These are phyloP conservation scores for Eucalyptus marginata DNA, from an alignment of 345 rosid genomes.

Conservation along the genomic window DNA sequence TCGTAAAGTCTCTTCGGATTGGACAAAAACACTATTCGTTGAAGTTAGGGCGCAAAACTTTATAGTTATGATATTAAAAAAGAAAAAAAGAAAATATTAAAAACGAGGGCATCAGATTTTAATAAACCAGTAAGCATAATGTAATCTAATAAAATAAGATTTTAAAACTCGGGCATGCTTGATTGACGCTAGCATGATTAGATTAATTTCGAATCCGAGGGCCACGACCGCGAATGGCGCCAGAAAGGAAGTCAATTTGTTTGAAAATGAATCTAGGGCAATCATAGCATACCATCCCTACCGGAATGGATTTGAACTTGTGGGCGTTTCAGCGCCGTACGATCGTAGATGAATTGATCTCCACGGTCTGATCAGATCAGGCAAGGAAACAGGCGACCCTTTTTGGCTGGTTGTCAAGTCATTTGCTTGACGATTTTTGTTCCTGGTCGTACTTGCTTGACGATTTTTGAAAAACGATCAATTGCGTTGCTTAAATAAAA, in stretches of 20 bases:
- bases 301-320: too few species aligned
- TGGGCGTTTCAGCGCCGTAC: too few species aligned
- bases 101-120: background rate
- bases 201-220: background rate
- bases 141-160: background rate
- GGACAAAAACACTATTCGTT: background rate
- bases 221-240: background rate
- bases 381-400: too few species aligned
- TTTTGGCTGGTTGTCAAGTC: too few species aligned
- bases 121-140: background rate
- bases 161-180: background rate
- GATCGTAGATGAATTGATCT: too few species aligned
- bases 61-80: background rate
- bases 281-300: background rate
- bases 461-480: too few species aligned
- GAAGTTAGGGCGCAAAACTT: background rate
- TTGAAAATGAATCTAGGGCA: background rate
- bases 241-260: background rate
- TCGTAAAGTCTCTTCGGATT: rapidly evolving
- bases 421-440: too few species aligned
- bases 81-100: background rate
- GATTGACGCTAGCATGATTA: background rate
- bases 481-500: too few species aligned
- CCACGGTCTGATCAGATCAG: too few species aligned
- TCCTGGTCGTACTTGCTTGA: too few species aligned